A percentile compares a stretch with the other conserved stretches of the same genome.
phyloP scores from a whole-genome alignment of 257 asterid species.

The Cinchona pubescens region DNA sequence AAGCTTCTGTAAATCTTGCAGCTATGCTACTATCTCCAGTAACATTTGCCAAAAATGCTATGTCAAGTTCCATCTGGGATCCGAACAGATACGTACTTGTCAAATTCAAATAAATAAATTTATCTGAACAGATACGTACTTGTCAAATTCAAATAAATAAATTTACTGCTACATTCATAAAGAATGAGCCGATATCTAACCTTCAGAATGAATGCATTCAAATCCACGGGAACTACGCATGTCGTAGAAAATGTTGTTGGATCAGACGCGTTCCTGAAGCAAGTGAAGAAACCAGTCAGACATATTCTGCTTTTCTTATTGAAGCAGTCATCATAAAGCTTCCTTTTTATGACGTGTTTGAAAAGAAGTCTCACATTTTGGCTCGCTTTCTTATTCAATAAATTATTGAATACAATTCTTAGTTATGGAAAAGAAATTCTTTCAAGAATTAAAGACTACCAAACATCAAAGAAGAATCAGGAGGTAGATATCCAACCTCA shows the following conservation, averaged over 20 bases:
- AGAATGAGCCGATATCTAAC: slow-evolving; percentile 27
- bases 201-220: slow-evolving; percentile 79
- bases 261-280: slow-evolving; percentile 60
- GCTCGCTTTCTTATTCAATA: no score
- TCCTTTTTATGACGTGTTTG: not conserved
- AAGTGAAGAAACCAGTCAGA: not conserved
- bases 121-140: slow-evolving; percentile 1
- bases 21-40: slow-evolving; percentile 44
- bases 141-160: slow-evolving; percentile 5
- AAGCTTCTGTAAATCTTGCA: slow-evolving; percentile 42
- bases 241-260: slow-evolving; percentile 71
- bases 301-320: not conserved
- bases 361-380: not conserved
- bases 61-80: slow-evolving; percentile 84
- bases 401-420: not conserved
- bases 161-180: not conserved
- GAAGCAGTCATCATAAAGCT: not conserved
- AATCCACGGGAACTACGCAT: slow-evolving; percentile 76
- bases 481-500: slow-evolving; percentile 53
- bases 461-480: not conserved
- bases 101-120: slow-evolving; percentile 4
- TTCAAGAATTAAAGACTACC: not conserved
- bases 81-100: slow-evolving; percentile 5
- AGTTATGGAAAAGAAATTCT: not conserved
- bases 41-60: slow-evolving; percentile 53